Evolutionary conservation across 2,329 filamentous ascomycete species (phyloP).

Genomic region (Bipolaris oryzae): DNA sequence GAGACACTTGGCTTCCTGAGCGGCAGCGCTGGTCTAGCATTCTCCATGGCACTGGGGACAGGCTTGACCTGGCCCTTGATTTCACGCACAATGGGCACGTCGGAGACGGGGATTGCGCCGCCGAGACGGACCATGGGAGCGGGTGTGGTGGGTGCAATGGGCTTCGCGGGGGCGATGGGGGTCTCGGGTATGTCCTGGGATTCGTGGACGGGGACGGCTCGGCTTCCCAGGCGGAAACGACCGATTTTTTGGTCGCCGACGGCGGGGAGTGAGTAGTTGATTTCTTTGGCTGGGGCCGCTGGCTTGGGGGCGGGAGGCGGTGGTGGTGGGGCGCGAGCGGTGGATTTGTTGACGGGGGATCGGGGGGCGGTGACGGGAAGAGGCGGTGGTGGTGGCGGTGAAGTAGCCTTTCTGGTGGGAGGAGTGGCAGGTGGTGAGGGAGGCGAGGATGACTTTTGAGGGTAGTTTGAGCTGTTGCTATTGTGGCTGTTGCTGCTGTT

Average conservation of each 20-base stretch:
- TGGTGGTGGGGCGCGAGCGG: constrained; percentile 15
- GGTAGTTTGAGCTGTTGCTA: background rate
- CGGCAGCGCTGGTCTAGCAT: background rate
- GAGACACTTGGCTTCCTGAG: constrained; percentile 3
- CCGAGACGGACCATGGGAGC: constrained; percentile 26
- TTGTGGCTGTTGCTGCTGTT: background rate
- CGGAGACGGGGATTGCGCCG: constrained; percentile 11
- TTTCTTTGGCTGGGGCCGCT: constrained; percentile 5
- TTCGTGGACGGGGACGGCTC: constrained; percentile 29
- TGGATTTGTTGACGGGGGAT: constrained; percentile 1
- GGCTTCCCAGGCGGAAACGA: constrained; percentile 28
- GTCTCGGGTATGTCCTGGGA: constrained; percentile 27
- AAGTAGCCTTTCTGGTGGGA: background rate
- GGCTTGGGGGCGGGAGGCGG: constrained; percentile 17
- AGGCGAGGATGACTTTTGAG: background rate
- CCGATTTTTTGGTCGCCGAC: constrained; percentile 28
- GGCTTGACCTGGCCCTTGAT: constrained; percentile 10
- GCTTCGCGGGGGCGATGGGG: constrained; percentile 9
- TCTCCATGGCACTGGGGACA: constrained; percentile 4
- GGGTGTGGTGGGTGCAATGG: constrained; percentile 13
- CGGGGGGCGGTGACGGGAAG: constrained; percentile 4
- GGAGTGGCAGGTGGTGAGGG: constrained; percentile 13
- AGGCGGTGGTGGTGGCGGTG: constrained; percentile 10
- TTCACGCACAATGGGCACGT: constrained; percentile 16
- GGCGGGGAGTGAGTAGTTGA: constrained; percentile 25